A percentile compares a stretch with the other conserved stretches of the same genome.
Evolutionary conservation across 257 asterid genomes (phyloP).

Genomic region (Henckelia pumila): DNA sequence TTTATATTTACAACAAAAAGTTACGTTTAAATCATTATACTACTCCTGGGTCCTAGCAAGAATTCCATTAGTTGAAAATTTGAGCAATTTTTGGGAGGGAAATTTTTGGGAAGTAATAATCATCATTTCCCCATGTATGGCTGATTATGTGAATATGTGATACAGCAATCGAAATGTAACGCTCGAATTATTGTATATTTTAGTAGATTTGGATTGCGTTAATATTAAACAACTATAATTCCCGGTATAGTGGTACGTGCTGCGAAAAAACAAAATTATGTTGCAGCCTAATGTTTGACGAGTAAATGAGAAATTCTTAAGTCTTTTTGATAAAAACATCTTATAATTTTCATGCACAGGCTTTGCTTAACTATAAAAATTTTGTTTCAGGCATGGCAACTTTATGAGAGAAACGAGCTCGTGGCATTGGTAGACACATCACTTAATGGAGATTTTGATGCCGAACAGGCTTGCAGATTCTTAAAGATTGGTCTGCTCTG

Average conservation of each 20-base stretch:
- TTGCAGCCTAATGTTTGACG: background rate
- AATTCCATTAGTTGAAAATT: no score
- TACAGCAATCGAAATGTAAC: background rate
- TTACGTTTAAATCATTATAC: background rate
- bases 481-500: conserved; percentile 85
- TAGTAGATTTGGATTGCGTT: no score
- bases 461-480: conserved; percentile 78
- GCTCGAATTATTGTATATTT: no score
- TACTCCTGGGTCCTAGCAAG: background rate
- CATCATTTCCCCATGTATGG: background rate
- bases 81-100: background rate
- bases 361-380: background rate
- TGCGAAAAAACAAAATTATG: background rate
- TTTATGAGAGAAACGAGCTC: conserved; percentile 62
- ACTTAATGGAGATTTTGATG: conserved; percentile 68
- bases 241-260: background rate
- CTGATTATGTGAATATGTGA: background rate
- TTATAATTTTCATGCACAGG: background rate
- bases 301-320: no score
- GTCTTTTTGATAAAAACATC: background rate
- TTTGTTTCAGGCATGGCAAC: conserved; percentile 72
- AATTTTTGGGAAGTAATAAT: background rate
- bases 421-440: conserved; percentile 66
- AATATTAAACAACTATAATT: background rate
- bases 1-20: background rate